Percentiles rank a stretch among this genome's conserved stretches.
Conservation (phyloP, 345 rosid genomes). For the Rhizophora apiculata region DNA sequence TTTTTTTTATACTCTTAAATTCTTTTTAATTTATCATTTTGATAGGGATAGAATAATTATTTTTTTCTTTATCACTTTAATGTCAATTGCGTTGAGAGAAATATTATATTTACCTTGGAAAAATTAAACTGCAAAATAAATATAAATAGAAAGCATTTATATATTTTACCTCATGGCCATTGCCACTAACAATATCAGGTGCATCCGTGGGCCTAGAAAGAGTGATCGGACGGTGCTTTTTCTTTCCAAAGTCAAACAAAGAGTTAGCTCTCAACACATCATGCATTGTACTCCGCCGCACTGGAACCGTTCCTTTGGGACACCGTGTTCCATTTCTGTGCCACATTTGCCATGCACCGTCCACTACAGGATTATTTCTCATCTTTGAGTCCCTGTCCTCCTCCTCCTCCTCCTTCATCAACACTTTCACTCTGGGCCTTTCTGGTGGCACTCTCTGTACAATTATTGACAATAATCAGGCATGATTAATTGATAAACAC, state of each 20-base stretch:
- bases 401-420: slow-evolving; percentile 21
- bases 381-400: slow-evolving; percentile 13
- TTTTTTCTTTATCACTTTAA: no score
- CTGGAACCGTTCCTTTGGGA: slow-evolving; percentile 28
- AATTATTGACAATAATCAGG: not conserved
- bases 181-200: slow-evolving; percentile 73
- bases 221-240: slow-evolving; percentile 27
- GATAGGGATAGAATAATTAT: no score
- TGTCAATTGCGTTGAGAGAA: no score
- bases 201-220: slow-evolving; percentile 47
- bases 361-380: slow-evolving; percentile 9
- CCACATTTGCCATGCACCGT: slow-evolving; percentile 43
- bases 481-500: not conserved
- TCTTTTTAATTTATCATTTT: no score
- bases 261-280: slow-evolving; percentile 48
- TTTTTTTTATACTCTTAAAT: no score
- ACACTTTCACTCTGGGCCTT: slow-evolving; percentile 17
- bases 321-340: slow-evolving; percentile 32
- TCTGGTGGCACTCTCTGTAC: slow-evolving; percentile 53
- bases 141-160: not conserved
- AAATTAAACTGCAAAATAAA: no score
- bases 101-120: no score
- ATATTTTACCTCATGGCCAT: slow-evolving; percentile 28
- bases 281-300: slow-evolving; percentile 24
- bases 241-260: slow-evolving; percentile 82